Conservation (phyloP, 2,329 filamentous ascomycete genomes). For the Ophiosphaerella korrae region DNA sequence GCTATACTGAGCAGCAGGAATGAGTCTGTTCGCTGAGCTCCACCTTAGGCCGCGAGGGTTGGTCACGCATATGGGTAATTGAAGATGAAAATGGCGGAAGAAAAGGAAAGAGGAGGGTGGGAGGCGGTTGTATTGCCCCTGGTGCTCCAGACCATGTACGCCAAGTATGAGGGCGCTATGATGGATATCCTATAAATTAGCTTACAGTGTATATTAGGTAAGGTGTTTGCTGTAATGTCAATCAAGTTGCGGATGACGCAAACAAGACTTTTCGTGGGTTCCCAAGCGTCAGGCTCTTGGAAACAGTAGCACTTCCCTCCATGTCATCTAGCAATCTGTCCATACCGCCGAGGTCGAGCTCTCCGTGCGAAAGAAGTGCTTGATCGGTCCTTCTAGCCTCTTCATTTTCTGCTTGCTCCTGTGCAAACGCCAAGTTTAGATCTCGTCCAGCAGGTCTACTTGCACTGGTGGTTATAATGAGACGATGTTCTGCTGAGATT, state of each 20-base stretch:
- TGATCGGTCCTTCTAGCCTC: constrained; percentile 45
- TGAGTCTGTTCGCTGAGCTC: constrained; percentile 58
- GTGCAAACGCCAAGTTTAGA: constrained; percentile 35
- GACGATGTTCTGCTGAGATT: constrained; percentile 51
- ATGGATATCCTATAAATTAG: not conserved
- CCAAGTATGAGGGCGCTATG: not conserved
- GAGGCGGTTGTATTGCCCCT: not conserved
- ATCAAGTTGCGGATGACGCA: constrained; percentile 37
- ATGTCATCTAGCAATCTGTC: constrained; percentile 51
- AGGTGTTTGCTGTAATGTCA: not conserved
- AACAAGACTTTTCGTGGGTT: constrained; percentile 45
- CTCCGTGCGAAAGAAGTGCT: constrained; percentile 50
- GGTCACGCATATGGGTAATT: constrained; percentile 3
- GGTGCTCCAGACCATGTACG: too few species aligned
- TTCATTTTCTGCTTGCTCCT: constrained; percentile 37
- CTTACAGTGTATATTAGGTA: not conserved
- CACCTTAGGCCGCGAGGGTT: constrained; percentile 55
- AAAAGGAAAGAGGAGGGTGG: not conserved
- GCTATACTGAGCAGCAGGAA: constrained; percentile 61
- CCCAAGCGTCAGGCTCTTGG: constrained; percentile 33
- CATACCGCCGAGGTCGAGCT: constrained; percentile 56
- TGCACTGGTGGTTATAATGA: constrained; percentile 49
- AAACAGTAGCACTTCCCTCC: constrained; percentile 30
- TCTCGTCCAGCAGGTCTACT: constrained; percentile 37
- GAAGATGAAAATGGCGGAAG: constrained; percentile 1